Evolutionary conservation across 805 yeast genomes (phyloP).

Genomic region (Saccharomycodes ludwigii): DNA sequence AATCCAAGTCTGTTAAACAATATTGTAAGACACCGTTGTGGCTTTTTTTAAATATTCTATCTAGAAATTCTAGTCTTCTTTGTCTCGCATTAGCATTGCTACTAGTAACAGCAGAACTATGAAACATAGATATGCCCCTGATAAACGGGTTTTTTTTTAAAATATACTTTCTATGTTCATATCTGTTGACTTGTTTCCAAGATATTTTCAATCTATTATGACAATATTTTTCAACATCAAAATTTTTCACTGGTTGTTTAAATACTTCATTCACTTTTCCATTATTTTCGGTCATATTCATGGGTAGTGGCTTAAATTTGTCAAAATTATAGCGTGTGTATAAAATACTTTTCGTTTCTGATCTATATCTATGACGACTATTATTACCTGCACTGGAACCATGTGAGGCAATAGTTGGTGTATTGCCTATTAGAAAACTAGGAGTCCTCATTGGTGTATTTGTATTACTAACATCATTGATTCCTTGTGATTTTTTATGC

Average conservation of each 20-base stretch:
- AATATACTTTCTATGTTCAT: conserved; percentile 14
- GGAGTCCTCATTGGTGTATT: conserved; percentile 6
- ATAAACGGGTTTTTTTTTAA: conserved; percentile 18
- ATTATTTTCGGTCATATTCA: background rate
- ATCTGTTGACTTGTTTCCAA: conserved; percentile 19
- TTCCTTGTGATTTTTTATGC: conserved; percentile 3
- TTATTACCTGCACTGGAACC: conserved; percentile 4
- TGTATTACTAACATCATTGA: conserved; percentile 1
- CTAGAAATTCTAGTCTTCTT: conserved; percentile 5
- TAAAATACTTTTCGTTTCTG: conserved; percentile 1
- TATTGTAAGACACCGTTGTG: conserved; percentile 4
- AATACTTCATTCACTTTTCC: too few species aligned
- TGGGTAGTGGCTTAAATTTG: conserved; percentile 3
- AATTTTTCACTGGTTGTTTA: conserved; percentile 15
- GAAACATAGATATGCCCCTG: conserved; percentile 10
- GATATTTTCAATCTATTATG: conserved; percentile 30
- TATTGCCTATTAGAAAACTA: conserved; percentile 8
- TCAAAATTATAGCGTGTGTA: conserved; percentile 3
- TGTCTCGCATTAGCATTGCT: conserved; percentile 2
- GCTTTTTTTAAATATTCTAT: conserved; percentile 6
- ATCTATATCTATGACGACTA: conserved; percentile 3
- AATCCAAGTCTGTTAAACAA: background rate
- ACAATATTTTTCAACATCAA: conserved; percentile 51
- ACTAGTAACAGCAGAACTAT: conserved; percentile 6
- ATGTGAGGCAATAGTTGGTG: conserved; percentile 10